Evolutionary conservation across 2,329 filamentous ascomycete genomes (phyloP).

Genomic region (Tolypocladium paradoxum): DNA sequence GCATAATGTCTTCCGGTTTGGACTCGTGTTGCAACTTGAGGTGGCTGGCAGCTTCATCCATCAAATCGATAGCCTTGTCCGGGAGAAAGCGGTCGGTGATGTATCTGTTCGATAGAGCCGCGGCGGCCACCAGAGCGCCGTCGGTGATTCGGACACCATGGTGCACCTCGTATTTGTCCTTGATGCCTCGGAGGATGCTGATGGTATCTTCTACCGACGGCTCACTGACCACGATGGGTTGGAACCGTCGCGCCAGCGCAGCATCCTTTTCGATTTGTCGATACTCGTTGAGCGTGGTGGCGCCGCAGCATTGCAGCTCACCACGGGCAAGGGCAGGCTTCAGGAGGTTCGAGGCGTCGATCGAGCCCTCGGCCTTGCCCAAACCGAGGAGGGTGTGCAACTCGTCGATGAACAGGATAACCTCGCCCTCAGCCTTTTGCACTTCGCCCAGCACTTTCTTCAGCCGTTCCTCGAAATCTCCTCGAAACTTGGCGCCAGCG

Average conservation of each 20-base stretch:
- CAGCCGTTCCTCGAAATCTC: slow-evolving; percentile 89
- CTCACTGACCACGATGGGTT: slow-evolving; percentile 88
- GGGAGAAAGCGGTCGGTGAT: slow-evolving; percentile 93
- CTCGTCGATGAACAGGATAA: slow-evolving; percentile 94
- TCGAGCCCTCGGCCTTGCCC: slow-evolving; percentile 90
- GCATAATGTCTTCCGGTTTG: slow-evolving; percentile 89
- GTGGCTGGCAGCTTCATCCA: slow-evolving; percentile 89
- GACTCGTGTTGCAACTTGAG: slow-evolving; percentile 90
- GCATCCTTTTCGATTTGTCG: slow-evolving; percentile 92
- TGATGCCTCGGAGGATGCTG: slow-evolving; percentile 90
- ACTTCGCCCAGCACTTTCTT: slow-evolving; percentile 90
- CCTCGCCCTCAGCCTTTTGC: slow-evolving; percentile 73
- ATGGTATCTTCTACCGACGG: slow-evolving; percentile 87
- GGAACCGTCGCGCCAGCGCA: slow-evolving; percentile 82
- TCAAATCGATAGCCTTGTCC: slow-evolving; percentile 93
- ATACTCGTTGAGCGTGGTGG: slow-evolving; percentile 88
- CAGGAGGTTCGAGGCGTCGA: slow-evolving; percentile 88
- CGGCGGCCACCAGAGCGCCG: slow-evolving; percentile 80
- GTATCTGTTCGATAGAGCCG: slow-evolving; percentile 87
- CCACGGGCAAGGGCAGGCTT: slow-evolving; percentile 91
- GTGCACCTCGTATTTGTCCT: slow-evolving; percentile 94
- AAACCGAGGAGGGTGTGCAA: slow-evolving; percentile 83
- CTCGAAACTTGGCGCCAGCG: slow-evolving; percentile 88
- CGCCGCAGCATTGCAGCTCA: slow-evolving; percentile 89
- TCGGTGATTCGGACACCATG: slow-evolving; percentile 95